A percentile compares a stretch with the other conserved stretches of the same genome.
Conservation (phyloP, 225 moss, liverwort and hornwort species). For the Thuidium tamariscinum region DNA sequence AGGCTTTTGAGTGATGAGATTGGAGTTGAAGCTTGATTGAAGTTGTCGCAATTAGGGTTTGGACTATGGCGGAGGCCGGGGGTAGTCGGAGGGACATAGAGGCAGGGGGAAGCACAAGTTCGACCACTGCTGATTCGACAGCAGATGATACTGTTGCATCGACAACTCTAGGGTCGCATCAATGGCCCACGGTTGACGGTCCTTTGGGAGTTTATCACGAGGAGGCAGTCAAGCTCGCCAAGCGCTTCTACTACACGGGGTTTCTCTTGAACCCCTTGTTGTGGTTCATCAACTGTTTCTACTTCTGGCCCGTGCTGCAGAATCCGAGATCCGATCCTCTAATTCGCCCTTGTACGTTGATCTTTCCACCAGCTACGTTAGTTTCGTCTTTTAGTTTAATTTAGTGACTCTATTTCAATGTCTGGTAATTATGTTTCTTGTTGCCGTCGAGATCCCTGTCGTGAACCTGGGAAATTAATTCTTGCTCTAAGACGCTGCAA, state of each 20-base stretch:
- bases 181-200: constrained; percentile 65
- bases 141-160: not conserved
- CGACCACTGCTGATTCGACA: not conserved
- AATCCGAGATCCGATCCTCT: constrained; percentile 46
- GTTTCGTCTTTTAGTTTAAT: not conserved
- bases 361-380: not conserved
- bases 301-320: constrained; percentile 77
- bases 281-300: constrained; percentile 79
- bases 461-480: not conserved
- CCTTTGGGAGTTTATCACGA: constrained; percentile 65
- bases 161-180: constrained; percentile 1
- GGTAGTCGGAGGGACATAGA: constrained; percentile 1
- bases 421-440: not conserved
- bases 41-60: constrained; percentile 8
- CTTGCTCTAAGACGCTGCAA: not conserved
- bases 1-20: not conserved
- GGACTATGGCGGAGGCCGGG: constrained; percentile 17
- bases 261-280: constrained; percentile 62
- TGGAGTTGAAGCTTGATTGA: not conserved
- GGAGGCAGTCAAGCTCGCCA: constrained; percentile 58
- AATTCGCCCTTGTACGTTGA: constrained; percentile 38
- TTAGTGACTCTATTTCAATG: not conserved
- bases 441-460: not conserved
- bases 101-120: not conserved
- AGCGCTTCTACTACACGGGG: constrained; percentile 16